Evolutionary conservation across 148 eudicot species (phyloP), one percentile per base, ranked within the genome.

Genomic region (Rhododendron molle): DNA sequence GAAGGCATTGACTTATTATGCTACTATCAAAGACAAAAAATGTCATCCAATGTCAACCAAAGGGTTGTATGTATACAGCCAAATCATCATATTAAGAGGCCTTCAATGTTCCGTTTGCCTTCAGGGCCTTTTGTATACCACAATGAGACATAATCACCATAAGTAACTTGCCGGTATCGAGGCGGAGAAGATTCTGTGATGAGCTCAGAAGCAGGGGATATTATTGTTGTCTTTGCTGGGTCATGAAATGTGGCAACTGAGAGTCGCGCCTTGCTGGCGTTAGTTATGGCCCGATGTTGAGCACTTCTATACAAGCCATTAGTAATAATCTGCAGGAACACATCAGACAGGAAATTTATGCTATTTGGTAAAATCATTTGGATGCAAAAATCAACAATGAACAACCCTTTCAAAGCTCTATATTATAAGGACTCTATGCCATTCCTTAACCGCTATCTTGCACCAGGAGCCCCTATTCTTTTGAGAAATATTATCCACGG

Each of bases 91-190:
- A 96, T 81, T 56, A 91, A 83, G 76, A 97, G 98, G 16, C 93
- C 93, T 87, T 95, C 99, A 60, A 97, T 87, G 83, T 97, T 95
- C 20, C 98, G 91, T 86, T 91, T 97, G 80, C 98, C 99, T 86
- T 95, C 98, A 0, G 99, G 99, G 34, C 99, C 99, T 71, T 94
- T 94, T 0, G 98, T 91, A 90, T 97, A 97, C 98, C 99, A 97
- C 32, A 98, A 95, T 15, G 90, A 88, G 44, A 97, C 98, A 88
- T 93, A 93, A 85, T 97, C 98, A n/a, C 98, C 99, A 58, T 97
- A 97, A 21, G 90, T 86, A 54, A 94, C 94, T 49, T 88, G 89
- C n/a, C 86, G 89, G 69, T 91, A 97, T 56, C 65, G 86, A 23
- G 89, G 93, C 54, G 89, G 91, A 10, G 87, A 87, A 78, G 88